phyloP scores from a whole-genome alignment of 768 basidiomycete species.

The Podaxis sp. region DNA sequence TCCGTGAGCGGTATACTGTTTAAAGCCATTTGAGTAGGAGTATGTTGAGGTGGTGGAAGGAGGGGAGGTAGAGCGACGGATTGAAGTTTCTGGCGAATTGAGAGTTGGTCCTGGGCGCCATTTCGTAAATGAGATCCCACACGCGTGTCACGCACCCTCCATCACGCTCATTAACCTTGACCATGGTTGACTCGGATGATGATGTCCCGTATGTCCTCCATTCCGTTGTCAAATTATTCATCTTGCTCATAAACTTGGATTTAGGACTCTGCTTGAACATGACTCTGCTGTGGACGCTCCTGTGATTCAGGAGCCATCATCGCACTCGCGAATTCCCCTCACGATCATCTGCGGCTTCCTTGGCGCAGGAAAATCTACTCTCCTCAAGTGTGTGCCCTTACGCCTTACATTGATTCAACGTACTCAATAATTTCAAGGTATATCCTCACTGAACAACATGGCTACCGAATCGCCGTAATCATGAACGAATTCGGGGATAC shows the following conservation, averaged over 20 bases:
- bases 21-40: slow-evolving; percentile 3
- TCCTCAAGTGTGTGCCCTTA: slow-evolving; percentile 64
- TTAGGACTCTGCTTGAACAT: slow-evolving; percentile 21
- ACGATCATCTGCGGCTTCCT: slow-evolving; percentile 96
- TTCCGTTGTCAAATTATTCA: background rate
- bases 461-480: slow-evolving; percentile 94
- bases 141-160: slow-evolving; percentile 6
- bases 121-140: slow-evolving; percentile 14
- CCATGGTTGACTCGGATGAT: slow-evolving; percentile 48
- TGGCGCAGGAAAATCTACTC: slow-evolving; percentile 92
- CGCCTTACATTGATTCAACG: background rate
- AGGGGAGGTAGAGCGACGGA: background rate
- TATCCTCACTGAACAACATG: slow-evolving; percentile 91
- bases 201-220: slow-evolving; percentile 53
- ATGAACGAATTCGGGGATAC: slow-evolving; percentile 99
- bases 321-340: slow-evolving; percentile 60
- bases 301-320: background rate
- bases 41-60: background rate
- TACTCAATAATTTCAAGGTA: slow-evolving; percentile 43
- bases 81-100: background rate
- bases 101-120: background rate
- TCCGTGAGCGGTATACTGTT: slow-evolving; percentile 25
- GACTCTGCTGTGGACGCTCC: background rate
- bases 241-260: background rate
- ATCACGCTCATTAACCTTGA: slow-evolving; percentile 1